phyloP scores from a whole-genome alignment of 2,329 filamentous ascomycete species.

The Moelleriella libera region DNA sequence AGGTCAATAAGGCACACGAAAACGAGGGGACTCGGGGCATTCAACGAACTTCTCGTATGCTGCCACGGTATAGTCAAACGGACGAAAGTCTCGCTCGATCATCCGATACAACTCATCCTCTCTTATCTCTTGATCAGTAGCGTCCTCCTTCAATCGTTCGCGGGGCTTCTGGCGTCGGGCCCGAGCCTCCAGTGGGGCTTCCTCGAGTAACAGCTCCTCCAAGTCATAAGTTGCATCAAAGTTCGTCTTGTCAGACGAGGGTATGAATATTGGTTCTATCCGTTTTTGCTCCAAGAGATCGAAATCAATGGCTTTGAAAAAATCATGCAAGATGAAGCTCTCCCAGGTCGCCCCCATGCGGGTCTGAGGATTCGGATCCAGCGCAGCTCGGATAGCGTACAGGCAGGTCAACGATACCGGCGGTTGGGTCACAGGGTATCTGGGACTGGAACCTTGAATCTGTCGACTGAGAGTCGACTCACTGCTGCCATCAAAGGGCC shows the following conservation, averaged over 20 bases:
- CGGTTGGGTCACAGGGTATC: slow-evolving; percentile 84
- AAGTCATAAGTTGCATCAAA: slow-evolving; percentile 97
- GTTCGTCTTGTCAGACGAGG: slow-evolving; percentile 95
- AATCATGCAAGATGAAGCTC: slow-evolving; percentile 75
- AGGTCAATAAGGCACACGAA: slow-evolving; percentile 7
- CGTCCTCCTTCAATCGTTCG: slow-evolving; percentile 83
- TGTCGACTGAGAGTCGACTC: slow-evolving; percentile 68
- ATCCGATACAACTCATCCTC: slow-evolving; percentile 88
- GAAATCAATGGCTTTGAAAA: slow-evolving; percentile 81
- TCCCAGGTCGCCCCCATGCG: slow-evolving; percentile 81
- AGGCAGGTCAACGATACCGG: slow-evolving; percentile 80
- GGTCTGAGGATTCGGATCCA: slow-evolving; percentile 66
- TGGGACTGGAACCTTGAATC: slow-evolving; percentile 69
- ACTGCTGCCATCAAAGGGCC: slow-evolving; percentile 83
- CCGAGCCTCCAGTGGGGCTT: slow-evolving; percentile 85
- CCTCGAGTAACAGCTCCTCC: slow-evolving; percentile 84
- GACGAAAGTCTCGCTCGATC: slow-evolving; percentile 87
- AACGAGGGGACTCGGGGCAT: background rate
- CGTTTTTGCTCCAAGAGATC: slow-evolving; percentile 71
- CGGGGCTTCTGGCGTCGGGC: slow-evolving; percentile 88
- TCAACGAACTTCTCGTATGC: slow-evolving; percentile 58
- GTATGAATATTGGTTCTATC: slow-evolving; percentile 80
- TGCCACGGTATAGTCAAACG: slow-evolving; percentile 85
- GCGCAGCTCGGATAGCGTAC: slow-evolving; percentile 71
- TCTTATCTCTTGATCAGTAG: slow-evolving; percentile 85